Percentiles rank a stretch among this genome's conserved stretches.
phyloP scores from a whole-genome alignment of 78 protist species.

The Isochrysis galbana region DNA sequence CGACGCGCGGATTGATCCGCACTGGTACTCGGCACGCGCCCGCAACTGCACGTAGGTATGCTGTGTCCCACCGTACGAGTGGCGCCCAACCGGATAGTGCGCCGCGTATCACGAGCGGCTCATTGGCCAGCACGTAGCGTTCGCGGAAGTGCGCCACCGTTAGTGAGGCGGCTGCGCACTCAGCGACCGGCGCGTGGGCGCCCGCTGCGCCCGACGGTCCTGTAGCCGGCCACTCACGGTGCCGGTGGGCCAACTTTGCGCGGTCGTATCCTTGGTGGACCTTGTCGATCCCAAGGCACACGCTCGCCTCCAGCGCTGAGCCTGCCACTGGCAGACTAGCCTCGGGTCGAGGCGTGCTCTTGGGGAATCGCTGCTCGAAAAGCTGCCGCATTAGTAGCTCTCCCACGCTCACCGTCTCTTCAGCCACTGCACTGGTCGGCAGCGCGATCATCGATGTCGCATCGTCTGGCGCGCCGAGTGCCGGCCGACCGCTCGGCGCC shows the following conservation, averaged over 20 bases:
- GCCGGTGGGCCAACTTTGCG: not conserved
- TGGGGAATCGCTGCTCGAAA: not conserved
- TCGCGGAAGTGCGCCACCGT: not conserved
- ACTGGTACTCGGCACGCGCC: not conserved
- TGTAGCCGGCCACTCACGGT: not conserved
- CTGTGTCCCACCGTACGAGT: not conserved
- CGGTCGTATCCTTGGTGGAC: not conserved
- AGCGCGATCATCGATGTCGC: not conserved
- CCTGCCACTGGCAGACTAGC: not conserved
- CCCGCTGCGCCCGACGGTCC: not conserved
- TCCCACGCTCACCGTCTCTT: not conserved
- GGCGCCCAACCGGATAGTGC: not conserved
- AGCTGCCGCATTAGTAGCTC: not conserved
- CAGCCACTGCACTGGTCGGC: no score
- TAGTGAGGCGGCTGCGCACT: not conserved
- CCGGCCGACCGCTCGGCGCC: not conserved
- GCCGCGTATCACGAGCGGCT: not conserved
- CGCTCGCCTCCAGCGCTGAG: not conserved
- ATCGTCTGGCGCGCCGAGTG: not conserved
- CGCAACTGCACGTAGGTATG: not conserved
- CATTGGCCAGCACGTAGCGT: not conserved
- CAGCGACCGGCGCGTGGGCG: not conserved
- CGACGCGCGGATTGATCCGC: not conserved
- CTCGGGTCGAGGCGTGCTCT: not conserved
- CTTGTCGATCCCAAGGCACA: not conserved